Evolutionary conservation across 352 stramenopile species (phyloP), one percentile per base, ranked within the genome.

Genomic region (Elongisporangium undulatum): DNA sequence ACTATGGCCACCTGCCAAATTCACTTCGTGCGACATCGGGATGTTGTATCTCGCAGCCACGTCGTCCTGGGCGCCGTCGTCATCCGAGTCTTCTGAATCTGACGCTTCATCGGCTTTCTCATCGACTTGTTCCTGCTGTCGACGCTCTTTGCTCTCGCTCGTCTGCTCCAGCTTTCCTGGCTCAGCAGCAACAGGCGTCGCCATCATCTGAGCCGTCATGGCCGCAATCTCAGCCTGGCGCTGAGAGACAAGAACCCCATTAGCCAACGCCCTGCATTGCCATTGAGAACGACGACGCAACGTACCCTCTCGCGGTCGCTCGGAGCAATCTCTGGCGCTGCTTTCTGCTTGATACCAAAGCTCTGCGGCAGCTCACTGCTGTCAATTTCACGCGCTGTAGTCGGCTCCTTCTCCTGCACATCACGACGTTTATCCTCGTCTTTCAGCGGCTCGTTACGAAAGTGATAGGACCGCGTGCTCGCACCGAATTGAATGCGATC

Each of bases 201-300:
- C 59, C 69, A 93, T 85, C 83, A 93, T 91, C n/a, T 82, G 68
- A 13, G 81, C 77, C 15, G 81, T 88, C 77, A 90, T 84, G 2
- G 75, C 79, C 29, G 75, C 79, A 23, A 91, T 91, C 56, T 93
- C 81, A 7, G 61, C 75, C 74, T 85, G 55, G 26, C 82, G 68
- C 80, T 92, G 54, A 10, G 16, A 17, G 1, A 22, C 12, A 60
- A 51, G 23, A 29, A 2, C 6, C n/a, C 20, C 24, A 26, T 59
- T 1, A 45, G 12, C 29, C 16, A 5, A 6, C 20, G 51, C 8
- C n/a, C 50, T 0, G 13, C 17, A 52, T 1, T 52, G 20, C 7
- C 3, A 49, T 56, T 21, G 22, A 61, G 19, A 21, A 3, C 2
- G 57, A 41, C 38, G 58, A 22, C 29, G n/a, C 7, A 0, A 7